These are phyloP conservation scores for Fusarium humuli DNA, from an alignment of 2,329 filamentous ascomycete species.

Conservation along the genomic window DNA sequence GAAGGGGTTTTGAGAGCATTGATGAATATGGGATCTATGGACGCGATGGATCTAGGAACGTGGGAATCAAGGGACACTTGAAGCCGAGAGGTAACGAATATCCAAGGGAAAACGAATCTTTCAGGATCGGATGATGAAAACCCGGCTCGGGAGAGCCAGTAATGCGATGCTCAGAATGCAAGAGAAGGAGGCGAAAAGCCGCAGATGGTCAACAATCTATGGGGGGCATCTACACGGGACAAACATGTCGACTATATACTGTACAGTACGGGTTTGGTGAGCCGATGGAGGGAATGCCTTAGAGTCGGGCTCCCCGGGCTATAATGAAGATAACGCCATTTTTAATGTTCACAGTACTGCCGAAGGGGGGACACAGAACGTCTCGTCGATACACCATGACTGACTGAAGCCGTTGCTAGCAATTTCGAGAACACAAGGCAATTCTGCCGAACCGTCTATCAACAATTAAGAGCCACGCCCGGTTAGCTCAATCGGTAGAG, in stretches of 20 bases:
- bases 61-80: slow-evolving; percentile 57
- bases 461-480: slow-evolving; percentile 25
- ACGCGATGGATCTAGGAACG: slow-evolving; percentile 66
- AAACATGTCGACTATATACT: slow-evolving; percentile 27
- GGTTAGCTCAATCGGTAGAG: slow-evolving; percentile 61
- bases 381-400: not conserved
- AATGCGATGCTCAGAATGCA: slow-evolving; percentile 5
- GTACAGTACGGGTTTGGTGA: slow-evolving; percentile 35
- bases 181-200: slow-evolving; percentile 17
- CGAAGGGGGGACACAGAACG: not conserved
- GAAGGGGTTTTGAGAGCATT: slow-evolving; percentile 68
- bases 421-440: not conserved
- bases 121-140: not conserved
- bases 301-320: slow-evolving; percentile 37
- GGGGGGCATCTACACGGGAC: slow-evolving; percentile 32
- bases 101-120: not conserved
- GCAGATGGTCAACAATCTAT: slow-evolving; percentile 9
- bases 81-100: slow-evolving; percentile 22
- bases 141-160: not conserved
- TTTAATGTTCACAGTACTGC: slow-evolving; percentile 1
- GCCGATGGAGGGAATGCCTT: slow-evolving; percentile 15
- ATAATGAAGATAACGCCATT: slow-evolving; percentile 33
- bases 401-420: not conserved
- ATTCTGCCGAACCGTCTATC: not conserved
- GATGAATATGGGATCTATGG: slow-evolving; percentile 70